phyloP scores from a whole-genome alignment of 192 early-diverging fungal genomes.

The Backusella westeae region DNA sequence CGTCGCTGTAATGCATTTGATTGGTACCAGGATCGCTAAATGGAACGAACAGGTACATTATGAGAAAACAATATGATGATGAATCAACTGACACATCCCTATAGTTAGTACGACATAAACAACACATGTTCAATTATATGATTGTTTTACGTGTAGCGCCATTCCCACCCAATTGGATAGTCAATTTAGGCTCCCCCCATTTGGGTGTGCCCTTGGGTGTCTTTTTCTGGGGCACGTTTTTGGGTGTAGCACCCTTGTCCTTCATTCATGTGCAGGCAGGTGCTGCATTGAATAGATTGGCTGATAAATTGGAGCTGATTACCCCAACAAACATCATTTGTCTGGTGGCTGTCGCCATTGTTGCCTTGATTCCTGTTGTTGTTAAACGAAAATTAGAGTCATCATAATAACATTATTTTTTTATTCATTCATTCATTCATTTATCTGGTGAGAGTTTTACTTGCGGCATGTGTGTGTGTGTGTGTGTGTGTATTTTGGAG shows the following conservation, averaged over 20 bases:
- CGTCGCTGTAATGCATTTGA: slow-evolving; percentile 45
- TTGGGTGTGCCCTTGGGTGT: slow-evolving; percentile 47
- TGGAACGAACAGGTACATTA: slow-evolving; percentile 47
- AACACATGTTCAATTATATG: slow-evolving; percentile 58
- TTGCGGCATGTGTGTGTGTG: background rate
- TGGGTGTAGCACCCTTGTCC: slow-evolving; percentile 47
- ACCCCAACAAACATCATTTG: slow-evolving; percentile 47
- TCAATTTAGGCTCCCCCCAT: slow-evolving; percentile 58
- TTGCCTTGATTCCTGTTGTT: slow-evolving; percentile 47
- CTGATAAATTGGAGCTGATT: slow-evolving; percentile 45
- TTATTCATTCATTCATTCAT: background rate
- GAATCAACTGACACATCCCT: background rate
- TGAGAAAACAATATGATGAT: background rate
- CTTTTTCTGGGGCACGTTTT: slow-evolving; percentile 58
- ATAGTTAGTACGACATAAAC: slow-evolving; percentile 44
- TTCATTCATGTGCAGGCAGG: slow-evolving; percentile 61
- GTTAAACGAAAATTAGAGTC: slow-evolving; percentile 29
- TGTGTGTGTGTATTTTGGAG: background rate
- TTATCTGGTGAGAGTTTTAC: background rate
- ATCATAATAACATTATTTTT: background rate
- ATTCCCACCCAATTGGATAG: slow-evolving; percentile 60
- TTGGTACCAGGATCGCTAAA: slow-evolving; percentile 40
- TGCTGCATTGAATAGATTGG: slow-evolving; percentile 46
- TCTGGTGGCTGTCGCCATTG: slow-evolving; percentile 41
- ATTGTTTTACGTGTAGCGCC: slow-evolving; percentile 53